Evolutionary conservation across 2,329 filamentous ascomycete species (phyloP).

Genomic region (Hypoxylon rubiginosum): DNA sequence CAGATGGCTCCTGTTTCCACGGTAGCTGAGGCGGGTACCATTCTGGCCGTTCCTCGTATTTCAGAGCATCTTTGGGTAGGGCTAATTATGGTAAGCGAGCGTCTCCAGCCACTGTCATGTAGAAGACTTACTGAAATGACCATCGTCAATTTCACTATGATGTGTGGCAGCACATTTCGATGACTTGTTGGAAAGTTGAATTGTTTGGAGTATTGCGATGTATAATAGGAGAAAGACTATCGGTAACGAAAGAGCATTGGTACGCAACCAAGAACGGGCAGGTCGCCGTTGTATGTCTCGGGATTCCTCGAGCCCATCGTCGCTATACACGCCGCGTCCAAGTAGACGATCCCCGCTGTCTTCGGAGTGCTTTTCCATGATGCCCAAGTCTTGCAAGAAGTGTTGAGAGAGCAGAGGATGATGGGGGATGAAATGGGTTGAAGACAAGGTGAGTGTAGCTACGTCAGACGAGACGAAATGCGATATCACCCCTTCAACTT

Average conservation of each 20-base stretch:
- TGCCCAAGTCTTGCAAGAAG: neutral
- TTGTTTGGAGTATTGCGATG: constrained; percentile 26
- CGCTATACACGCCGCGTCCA: neutral
- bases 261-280: constrained; percentile 5
- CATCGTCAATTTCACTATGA: neutral
- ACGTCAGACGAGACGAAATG: neutral
- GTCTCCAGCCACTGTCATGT: neutral
- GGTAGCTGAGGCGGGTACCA: constrained; percentile 33
- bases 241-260: constrained; percentile 8
- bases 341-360: constrained; percentile 10
- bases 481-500: neutral
- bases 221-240: constrained; percentile 25
- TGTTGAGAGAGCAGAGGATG: neutral
- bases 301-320: constrained; percentile 1
- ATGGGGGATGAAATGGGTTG: neutral
- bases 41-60: constrained; percentile 37
- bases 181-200: constrained; percentile 4
- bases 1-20: constrained; percentile 37
- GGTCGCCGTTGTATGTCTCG: neutral
- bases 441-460: neutral
- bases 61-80: constrained; percentile 23
- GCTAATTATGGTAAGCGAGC: constrained; percentile 20
- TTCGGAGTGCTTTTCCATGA: constrained; percentile 16
- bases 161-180: constrained; percentile 5
- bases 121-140: constrained; percentile 25